Conservation (phyloP, 306 rosid species). For the Alnus rubra region DNA sequence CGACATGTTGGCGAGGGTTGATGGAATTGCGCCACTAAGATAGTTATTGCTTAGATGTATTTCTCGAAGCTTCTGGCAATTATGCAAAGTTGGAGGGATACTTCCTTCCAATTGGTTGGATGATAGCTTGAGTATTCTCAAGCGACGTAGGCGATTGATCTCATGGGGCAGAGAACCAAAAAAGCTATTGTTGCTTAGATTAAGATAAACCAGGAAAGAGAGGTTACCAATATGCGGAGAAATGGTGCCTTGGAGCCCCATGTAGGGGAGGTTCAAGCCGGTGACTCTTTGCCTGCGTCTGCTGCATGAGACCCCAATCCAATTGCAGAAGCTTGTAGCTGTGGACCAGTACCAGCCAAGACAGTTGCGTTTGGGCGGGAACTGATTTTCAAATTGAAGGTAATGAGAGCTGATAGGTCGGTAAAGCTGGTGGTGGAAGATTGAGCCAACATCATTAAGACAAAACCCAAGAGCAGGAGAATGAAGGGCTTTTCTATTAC, state of each 20-base stretch:
- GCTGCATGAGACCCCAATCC: neutral
- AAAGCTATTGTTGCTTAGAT: neutral
- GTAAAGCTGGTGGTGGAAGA: neutral
- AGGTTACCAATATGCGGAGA: slow-evolving; percentile 7
- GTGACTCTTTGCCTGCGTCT: neutral
- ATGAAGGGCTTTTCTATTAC: neutral
- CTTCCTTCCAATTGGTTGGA: neutral
- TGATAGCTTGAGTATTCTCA: fast-evolving
- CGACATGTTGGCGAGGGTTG: neutral
- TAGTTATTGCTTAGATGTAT: fast-evolving
- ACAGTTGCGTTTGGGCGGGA: neutral
- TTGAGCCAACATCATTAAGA: neutral
- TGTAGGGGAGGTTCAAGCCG: neutral
- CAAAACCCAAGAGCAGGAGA: neutral
- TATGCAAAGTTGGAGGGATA: neutral
- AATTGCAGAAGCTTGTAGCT: neutral
- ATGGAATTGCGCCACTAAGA: neutral
- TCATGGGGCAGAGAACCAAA: neutral
- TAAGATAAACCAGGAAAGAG: neutral
- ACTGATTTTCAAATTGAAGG: neutral
- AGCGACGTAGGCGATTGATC: neutral
- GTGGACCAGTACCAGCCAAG: neutral
- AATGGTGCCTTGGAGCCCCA: neutral
- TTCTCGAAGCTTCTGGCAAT: neutral
- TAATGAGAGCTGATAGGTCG: neutral